phyloP scores from a whole-genome alignment of 805 yeast species.

The Phaffomyces thermotolerans region DNA sequence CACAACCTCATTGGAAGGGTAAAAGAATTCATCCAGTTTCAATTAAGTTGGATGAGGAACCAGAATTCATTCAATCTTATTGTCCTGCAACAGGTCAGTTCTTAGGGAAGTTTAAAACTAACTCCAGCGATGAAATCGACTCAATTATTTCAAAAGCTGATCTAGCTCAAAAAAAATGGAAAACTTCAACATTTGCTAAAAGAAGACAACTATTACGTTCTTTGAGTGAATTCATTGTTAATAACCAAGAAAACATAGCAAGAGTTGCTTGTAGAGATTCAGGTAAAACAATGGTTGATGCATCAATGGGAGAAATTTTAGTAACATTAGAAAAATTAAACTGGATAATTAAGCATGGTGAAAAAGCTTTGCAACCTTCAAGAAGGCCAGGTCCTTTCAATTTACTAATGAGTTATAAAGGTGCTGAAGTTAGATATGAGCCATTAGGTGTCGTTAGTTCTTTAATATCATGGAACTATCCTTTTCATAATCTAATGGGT shows the following conservation, averaged over 20 bases:
- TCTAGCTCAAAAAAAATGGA: slow-evolving; percentile 28
- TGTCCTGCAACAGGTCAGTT: slow-evolving; percentile 96
- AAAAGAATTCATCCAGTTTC: slow-evolving; percentile 62
- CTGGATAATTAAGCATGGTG: slow-evolving; percentile 87
- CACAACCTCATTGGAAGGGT: slow-evolving; percentile 90
- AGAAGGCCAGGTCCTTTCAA: slow-evolving; percentile 84
- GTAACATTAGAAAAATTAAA: slow-evolving; percentile 89
- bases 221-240: slow-evolving; percentile 60
- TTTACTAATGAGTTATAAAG: slow-evolving; percentile 79
- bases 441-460: slow-evolving; percentile 87
- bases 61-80: slow-evolving; percentile 66
- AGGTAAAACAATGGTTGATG: slow-evolving; percentile 94
- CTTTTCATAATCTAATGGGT: slow-evolving; percentile 89
- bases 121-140: slow-evolving; percentile 67
- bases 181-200: slow-evolving; percentile 45
- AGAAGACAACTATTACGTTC: slow-evolving; percentile 69
- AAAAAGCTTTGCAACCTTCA: slow-evolving; percentile 51
- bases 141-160: slow-evolving; percentile 37
- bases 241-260: slow-evolving; percentile 81
- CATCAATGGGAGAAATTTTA: slow-evolving; percentile 92
- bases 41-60: slow-evolving; percentile 52
- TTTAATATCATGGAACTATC: slow-evolving; percentile 94
- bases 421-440: slow-evolving; percentile 89
- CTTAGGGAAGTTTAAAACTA: slow-evolving; percentile 64
- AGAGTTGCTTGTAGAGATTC: slow-evolving; percentile 93